Evolutionary conservation across 208 protist genomes (phyloP).

Genomic region (Leishmania gerbilli): DNA sequence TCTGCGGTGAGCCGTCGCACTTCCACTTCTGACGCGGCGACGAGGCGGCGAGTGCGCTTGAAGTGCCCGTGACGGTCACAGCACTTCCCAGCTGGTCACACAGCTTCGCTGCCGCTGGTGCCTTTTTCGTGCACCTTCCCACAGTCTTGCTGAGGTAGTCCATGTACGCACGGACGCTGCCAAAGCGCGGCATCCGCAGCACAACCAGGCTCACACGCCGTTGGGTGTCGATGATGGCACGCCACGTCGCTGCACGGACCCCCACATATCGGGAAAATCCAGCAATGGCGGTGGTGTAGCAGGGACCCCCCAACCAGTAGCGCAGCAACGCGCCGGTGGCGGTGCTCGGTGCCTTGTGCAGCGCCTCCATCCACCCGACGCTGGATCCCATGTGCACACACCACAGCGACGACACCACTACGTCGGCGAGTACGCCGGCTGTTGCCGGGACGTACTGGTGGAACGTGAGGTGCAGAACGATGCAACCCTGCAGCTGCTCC

Average conservation of each 20-base stretch:
- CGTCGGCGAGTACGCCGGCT: constrained; percentile 14
- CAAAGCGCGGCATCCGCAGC: constrained; percentile 35
- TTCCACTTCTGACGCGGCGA: too few species aligned
- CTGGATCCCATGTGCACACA: constrained; percentile 31
- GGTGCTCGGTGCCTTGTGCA: constrained; percentile 4
- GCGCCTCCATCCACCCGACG: constrained; percentile 15
- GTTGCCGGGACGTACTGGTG: constrained; percentile 35
- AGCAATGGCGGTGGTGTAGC: not conserved
- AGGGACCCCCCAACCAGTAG: too few species aligned
- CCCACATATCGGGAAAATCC: constrained; percentile 28
- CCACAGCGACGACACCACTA: constrained; percentile 45
- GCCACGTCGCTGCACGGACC: constrained; percentile 19
- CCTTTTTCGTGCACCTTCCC: too few species aligned
- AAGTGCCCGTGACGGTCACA: too few species aligned
- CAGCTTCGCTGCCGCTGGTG: too few species aligned
- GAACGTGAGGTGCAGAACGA: constrained; percentile 33
- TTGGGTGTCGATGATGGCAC: constrained; percentile 11
- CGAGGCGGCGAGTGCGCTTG: too few species aligned
- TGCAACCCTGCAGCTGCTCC: too few species aligned
- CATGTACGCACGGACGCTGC: constrained; percentile 38
- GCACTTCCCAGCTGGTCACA: too few species aligned
- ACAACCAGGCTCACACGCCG: constrained; percentile 10
- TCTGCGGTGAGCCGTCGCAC: too few species aligned
- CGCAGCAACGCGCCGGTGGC: too few species aligned
- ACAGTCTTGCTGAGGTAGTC: constrained; percentile 17